Conservation (phyloP, 2,329 filamentous ascomycete species). For the Karstenula rhodostoma region DNA sequence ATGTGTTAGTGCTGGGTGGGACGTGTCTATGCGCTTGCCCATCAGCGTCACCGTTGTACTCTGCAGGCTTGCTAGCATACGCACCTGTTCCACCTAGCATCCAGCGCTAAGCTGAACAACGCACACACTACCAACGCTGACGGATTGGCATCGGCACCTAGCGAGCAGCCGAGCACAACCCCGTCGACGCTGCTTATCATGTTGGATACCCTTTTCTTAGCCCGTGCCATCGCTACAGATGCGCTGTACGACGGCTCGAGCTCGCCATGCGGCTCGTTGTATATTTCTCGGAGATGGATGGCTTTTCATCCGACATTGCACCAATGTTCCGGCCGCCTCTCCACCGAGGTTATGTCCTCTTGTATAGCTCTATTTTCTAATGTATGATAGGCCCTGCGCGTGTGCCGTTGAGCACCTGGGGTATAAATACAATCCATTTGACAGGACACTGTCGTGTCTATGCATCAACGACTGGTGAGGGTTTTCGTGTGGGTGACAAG, state of each 20-base stretch:
- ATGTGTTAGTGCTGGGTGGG: no score
- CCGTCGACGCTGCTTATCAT: slow-evolving; percentile 21
- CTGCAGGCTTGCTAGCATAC: no score
- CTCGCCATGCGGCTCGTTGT: slow-evolving; percentile 38
- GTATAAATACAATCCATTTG: slow-evolving; percentile 46
- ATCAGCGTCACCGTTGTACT: no score
- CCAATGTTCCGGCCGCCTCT: slow-evolving; percentile 29
- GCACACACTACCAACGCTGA: no score
- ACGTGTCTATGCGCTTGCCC: no score
- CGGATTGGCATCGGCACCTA: no score
- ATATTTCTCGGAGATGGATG: slow-evolving; percentile 49
- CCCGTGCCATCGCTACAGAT: slow-evolving; percentile 20
- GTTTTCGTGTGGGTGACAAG: no score
- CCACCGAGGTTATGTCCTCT: slow-evolving; percentile 48
- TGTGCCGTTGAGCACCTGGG: slow-evolving; percentile 41
- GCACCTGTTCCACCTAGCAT: no score
- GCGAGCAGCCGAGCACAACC: no score
- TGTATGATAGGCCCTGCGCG: slow-evolving; percentile 49
- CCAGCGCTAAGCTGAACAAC: no score
- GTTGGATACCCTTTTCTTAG: slow-evolving; percentile 36
- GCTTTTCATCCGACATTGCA: slow-evolving; percentile 27
- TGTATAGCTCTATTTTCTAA: slow-evolving; percentile 54
- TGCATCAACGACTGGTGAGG: no score
- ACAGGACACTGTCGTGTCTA: slow-evolving; percentile 19
- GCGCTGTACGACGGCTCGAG: slow-evolving; percentile 27